These are phyloP conservation scores for Somion occarium DNA, from an alignment of 1,284 basidiomycete genomes.

Conservation along the genomic window DNA sequence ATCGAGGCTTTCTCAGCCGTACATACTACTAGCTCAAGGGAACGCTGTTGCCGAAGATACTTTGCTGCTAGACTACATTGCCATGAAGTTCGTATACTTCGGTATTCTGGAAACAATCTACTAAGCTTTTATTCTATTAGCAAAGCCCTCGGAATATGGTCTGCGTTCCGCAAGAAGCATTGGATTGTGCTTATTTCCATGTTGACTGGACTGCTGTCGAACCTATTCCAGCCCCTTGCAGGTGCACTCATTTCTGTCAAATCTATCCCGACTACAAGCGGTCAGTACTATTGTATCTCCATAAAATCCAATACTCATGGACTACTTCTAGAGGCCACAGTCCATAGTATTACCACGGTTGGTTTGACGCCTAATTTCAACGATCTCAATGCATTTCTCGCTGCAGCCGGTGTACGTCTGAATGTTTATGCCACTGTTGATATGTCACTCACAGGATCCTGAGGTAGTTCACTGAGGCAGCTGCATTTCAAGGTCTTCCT, in stretches of 20 bases:
- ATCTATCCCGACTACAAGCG: background rate
- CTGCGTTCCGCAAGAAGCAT: constrained; percentile 10
- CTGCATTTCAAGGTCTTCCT: constrained; percentile 38
- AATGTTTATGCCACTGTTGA: background rate
- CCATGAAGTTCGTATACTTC: constrained; percentile 5
- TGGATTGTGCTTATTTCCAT: constrained; percentile 14
- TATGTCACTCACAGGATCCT: constrained; percentile 1
- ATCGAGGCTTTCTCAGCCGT: constrained; percentile 36
- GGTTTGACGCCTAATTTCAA: constrained; percentile 12
- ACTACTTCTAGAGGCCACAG: constrained; percentile 2
- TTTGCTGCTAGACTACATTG: constrained; percentile 51
- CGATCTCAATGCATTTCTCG: constrained; percentile 36
- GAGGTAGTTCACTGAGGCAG: constrained; percentile 37
- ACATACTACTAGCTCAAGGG: constrained; percentile 47
- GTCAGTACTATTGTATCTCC: constrained; percentile 1
- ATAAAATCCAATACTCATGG: background rate
- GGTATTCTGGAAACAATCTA: too few species aligned
- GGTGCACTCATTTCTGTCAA: constrained; percentile 13
- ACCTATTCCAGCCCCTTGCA: constrained; percentile 16
- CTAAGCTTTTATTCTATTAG: constrained; percentile 4
- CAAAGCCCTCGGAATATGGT: constrained; percentile 4
- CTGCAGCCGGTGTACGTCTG: constrained; percentile 50
- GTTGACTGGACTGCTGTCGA: constrained; percentile 11
- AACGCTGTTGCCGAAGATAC: constrained; percentile 47
- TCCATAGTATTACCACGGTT: constrained; percentile 5